Percentiles rank a stretch among this genome's conserved stretches.
Evolutionary conservation across 2,329 filamentous ascomycete genomes (phyloP).

Genomic region (Ceratocystiopsis sp.): DNA sequence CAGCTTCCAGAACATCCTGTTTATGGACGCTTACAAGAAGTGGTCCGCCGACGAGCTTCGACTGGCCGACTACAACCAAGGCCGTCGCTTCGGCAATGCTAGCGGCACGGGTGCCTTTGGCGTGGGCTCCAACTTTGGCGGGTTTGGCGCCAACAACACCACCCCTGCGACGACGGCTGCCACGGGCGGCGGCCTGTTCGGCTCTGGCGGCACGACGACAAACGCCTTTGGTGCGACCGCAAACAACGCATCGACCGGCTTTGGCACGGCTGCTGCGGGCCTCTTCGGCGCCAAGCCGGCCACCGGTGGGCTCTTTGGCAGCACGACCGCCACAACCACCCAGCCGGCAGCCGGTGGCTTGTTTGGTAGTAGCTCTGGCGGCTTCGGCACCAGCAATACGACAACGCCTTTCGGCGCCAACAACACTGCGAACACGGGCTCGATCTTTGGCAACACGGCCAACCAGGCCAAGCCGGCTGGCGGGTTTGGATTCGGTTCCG

Average conservation of each 20-base stretch:
- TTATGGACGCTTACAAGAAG: constrained; percentile 68
- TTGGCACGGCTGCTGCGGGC: constrained; percentile 12
- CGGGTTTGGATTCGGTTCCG: constrained; percentile 11
- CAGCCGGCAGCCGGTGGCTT: constrained; percentile 16
- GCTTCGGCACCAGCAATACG: constrained; percentile 11
- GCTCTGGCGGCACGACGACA: constrained; percentile 19
- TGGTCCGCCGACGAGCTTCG: constrained; percentile 79
- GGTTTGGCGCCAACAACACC: constrained; percentile 26
- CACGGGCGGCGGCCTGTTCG: constrained; percentile 22
- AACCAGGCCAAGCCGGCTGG: constrained; percentile 14
- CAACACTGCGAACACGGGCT: constrained; percentile 10
- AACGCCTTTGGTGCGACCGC: constrained; percentile 18
- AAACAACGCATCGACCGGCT: constrained; percentile 20
- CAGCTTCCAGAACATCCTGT: constrained; percentile 63
- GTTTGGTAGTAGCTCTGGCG: constrained; percentile 18
- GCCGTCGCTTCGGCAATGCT: constrained; percentile 65
- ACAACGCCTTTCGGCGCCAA: constrained; percentile 12
- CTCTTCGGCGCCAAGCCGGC: constrained; percentile 23
- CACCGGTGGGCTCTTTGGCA: constrained; percentile 20
- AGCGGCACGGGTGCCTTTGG: constrained; percentile 80
- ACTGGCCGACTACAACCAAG: constrained; percentile 75
- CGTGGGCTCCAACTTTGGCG: constrained; percentile 33
- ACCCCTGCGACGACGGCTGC: constrained; percentile 16
- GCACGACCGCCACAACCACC: constrained; percentile 10
- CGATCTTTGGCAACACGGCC: constrained; percentile 15